Percentiles rank a stretch among this genome's conserved stretches.
These are phyloP conservation scores for Gleditsia sinensis DNA, from an alignment of 306 rosid genomes.

Conservation along the genomic window DNA sequence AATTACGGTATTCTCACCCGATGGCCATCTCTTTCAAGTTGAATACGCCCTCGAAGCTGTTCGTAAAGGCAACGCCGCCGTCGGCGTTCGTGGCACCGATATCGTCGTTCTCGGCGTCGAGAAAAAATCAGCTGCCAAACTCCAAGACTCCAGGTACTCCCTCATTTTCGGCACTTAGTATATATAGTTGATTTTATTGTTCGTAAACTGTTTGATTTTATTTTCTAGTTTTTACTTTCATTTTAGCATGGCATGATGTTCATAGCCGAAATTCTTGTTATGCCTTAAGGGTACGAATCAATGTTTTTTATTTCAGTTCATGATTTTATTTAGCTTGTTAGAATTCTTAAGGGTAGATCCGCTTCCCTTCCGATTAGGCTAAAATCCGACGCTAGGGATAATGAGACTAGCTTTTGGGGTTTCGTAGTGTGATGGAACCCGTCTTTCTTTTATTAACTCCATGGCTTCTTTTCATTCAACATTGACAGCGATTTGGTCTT, in stretches of 20 bases:
- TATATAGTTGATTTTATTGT: neutral
- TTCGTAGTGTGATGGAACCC: neutral
- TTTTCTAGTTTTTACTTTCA: neutral
- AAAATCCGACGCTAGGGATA: neutral
- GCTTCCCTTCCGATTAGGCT: neutral
- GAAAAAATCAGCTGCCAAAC: constrained; percentile 91
- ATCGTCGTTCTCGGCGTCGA: constrained; percentile 96
- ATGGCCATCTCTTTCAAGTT: constrained; percentile 93
- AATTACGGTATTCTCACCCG: constrained; percentile 93
- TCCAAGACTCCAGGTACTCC: constrained; percentile 81
- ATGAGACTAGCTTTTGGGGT: neutral
- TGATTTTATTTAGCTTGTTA: neutral
- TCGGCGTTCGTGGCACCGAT: constrained; percentile 95
- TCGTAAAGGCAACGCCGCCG: constrained; percentile 99
- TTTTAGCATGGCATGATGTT: neutral
- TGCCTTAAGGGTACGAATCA: neutral
- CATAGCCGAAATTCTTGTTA: neutral
- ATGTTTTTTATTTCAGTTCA: neutral
- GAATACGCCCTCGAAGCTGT: constrained; percentile 97
- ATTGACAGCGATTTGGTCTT: neutral
- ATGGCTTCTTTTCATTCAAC: neutral
- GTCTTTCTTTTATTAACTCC: neutral
- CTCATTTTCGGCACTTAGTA: neutral
- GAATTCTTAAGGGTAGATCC: neutral
- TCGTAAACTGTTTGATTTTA: neutral